Evolutionary conservation across 2,329 filamentous ascomycete genomes (phyloP), one percentile per base, ranked within the genome.

Genomic region (Geosmithia flava): DNA sequence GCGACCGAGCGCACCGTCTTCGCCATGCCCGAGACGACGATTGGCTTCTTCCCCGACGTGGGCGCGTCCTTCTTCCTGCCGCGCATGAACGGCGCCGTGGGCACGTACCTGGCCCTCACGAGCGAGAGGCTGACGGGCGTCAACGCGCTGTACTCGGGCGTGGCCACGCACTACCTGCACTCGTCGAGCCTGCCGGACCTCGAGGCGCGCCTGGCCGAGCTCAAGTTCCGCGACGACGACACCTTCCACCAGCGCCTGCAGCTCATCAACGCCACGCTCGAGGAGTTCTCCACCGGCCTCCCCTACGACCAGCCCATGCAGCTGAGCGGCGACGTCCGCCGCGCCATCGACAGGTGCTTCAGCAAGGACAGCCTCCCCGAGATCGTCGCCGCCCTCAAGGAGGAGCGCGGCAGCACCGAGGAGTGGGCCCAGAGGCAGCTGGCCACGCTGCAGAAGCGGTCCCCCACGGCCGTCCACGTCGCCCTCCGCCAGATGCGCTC

Each of bases 31-130:
- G 93, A 98, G 70, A 98, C 93, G 3, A 95, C 81, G 8, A 98
- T 98, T 60, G 93, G 93, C 40, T 96, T 97, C 74, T 98, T 98
- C 75, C 93, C 94, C 7, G 94, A 98, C 60, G 93, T 98, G 45
- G 93, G 93, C 52, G 94, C 85, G 30, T 94, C 87, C 11, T 98
- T 97, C 72, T 97, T 97, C 74, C 74, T 98, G 48, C 87, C 93
- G 16, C 78, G 89, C 53, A 81, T 98, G 74, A 81, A 94, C 58
- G 93, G 93, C 46, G 72, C 81, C 50, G 68, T 95, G 49, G 93
- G 93, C 49, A 95, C 87, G 19, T 98, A 97, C 67, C 81, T 98
- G 42, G 93, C 89, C 19, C 74, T 98, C 53, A 98, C 93, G 7
- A 93, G 89, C 60, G 85, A 91, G 60, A 78, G 80, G 53, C 70